Conservation (phyloP, 1,284 basidiomycete species). For the Cutaneotrichosporon sp. region DNA sequence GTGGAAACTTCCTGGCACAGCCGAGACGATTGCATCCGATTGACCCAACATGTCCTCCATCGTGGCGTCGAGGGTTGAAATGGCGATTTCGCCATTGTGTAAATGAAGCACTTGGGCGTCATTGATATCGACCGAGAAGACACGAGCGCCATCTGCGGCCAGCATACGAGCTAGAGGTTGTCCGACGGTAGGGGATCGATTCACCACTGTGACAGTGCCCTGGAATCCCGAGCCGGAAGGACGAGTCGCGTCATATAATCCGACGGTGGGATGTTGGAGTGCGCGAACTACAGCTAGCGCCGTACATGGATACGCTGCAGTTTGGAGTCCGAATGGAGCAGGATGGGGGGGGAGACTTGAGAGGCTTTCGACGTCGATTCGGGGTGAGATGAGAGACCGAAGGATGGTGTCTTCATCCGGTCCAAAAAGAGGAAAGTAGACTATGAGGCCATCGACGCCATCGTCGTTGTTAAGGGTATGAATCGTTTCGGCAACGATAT, state of each 20-base stretch:
- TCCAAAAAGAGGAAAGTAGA: constrained; percentile 34
- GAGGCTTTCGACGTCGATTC: constrained; percentile 40
- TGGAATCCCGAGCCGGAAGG: constrained; percentile 20
- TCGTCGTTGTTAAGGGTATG: constrained; percentile 26
- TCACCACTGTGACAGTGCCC: constrained; percentile 83
- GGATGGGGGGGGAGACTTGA: constrained; percentile 18
- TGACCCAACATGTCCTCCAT: background rate
- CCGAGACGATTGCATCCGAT: constrained; percentile 75
- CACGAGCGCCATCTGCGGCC: constrained; percentile 91
- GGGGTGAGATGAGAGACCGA: constrained; percentile 28
- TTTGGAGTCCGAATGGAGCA: constrained; percentile 11
- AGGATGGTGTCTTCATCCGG: constrained; percentile 29
- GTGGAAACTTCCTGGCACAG: constrained; percentile 57
- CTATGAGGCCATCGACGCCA: constrained; percentile 31
- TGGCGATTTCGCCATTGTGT: background rate
- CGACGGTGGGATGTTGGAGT: constrained; percentile 24
- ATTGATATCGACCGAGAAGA: constrained; percentile 92
- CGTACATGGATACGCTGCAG: constrained; percentile 34
- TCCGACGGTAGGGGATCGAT: constrained; percentile 96
- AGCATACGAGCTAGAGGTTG: constrained; percentile 89
- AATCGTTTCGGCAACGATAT: constrained; percentile 20
- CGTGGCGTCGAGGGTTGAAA: background rate
- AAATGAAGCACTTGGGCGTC: constrained; percentile 40
- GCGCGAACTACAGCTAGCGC: constrained; percentile 33
- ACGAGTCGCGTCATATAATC: constrained; percentile 14